Evolutionary conservation across 2,329 filamentous ascomycete species (phyloP).

Genomic region (Colletotrichum destructivum): DNA sequence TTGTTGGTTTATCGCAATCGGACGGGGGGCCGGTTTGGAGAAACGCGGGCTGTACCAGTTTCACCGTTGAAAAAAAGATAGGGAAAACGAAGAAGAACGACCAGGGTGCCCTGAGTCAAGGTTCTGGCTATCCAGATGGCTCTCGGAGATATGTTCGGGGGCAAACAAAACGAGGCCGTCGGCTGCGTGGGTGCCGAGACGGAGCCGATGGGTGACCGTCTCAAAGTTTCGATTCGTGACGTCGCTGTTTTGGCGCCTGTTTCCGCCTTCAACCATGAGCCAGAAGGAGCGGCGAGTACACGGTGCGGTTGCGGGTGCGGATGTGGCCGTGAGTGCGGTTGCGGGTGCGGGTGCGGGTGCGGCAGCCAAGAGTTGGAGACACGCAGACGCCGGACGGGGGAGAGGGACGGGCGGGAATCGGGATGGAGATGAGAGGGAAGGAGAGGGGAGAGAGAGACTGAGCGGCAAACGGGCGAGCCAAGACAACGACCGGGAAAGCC

Average conservation of each 20-base stretch:
- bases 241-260: constrained; percentile 14
- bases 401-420: neutral
- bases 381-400: neutral
- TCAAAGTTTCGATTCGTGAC: constrained; percentile 35
- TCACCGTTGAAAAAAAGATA: neutral
- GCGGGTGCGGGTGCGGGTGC: constrained; percentile 1
- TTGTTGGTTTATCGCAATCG: neutral
- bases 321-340: neutral
- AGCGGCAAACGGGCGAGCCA: constrained; percentile 22
- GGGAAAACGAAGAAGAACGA: neutral
- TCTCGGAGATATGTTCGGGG: constrained; percentile 1
- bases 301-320: constrained; percentile 6
- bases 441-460: neutral
- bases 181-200: constrained; percentile 33
- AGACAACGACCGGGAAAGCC: constrained; percentile 19
- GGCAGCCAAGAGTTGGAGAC: constrained; percentile 12
- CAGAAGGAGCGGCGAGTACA: constrained; percentile 5
- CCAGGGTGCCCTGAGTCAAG: neutral
- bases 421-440: neutral
- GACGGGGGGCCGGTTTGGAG: constrained; percentile 13
- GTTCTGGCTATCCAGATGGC: neutral
- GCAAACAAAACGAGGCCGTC: constrained; percentile 6
- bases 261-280: neutral
- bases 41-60: constrained; percentile 23
- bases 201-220: constrained; percentile 35